A percentile compares a stretch with the other conserved stretches of the same genome.
phyloP scores from a whole-genome alignment of 495 filamentous ascomycete species.

The Chaetomidium leptoderma region DNA sequence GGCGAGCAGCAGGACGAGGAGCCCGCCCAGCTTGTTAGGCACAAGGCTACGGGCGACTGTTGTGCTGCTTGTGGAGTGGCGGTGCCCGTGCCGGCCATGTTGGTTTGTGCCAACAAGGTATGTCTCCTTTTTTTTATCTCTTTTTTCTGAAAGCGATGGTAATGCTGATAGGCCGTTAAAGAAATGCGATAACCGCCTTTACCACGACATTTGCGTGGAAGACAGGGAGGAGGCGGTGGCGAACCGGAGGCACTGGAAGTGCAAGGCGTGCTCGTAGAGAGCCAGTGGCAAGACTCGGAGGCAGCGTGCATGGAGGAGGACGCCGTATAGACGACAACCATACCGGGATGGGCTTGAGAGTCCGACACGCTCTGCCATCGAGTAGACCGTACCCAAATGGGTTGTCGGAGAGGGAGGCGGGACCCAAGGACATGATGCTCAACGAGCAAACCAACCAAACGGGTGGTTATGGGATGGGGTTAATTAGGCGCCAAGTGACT shows the following conservation, averaged over 20 bases:
- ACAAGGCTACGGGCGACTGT: slow-evolving; percentile 34
- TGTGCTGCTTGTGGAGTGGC: slow-evolving; percentile 39
- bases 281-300: background rate
- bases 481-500: background rate
- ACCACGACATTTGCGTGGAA: slow-evolving; percentile 28
- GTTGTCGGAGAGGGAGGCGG: too few species aligned
- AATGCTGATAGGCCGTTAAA: slow-evolving; percentile 24
- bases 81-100: slow-evolving; percentile 34
- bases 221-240: slow-evolving; percentile 14
- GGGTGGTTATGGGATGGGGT: background rate
- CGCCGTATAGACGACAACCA: too few species aligned
- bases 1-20: background rate
- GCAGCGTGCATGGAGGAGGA: background rate
- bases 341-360: too few species aligned
- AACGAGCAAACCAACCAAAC: too few species aligned
- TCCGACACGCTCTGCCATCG: too few species aligned
- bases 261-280: slow-evolving; percentile 18
- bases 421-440: too few species aligned
- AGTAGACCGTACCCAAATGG: too few species aligned
- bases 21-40: slow-evolving; percentile 7
- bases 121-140: slow-evolving; percentile 12
- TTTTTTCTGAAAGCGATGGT: background rate
- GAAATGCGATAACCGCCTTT: slow-evolving; percentile 35
- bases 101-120: slow-evolving; percentile 45
- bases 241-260: slow-evolving; percentile 20